Percentiles rank a stretch among this genome's conserved stretches.
phyloP scores from a whole-genome alignment of 192 early-diverging fungal species.

The Coemansia guatemalensis region DNA sequence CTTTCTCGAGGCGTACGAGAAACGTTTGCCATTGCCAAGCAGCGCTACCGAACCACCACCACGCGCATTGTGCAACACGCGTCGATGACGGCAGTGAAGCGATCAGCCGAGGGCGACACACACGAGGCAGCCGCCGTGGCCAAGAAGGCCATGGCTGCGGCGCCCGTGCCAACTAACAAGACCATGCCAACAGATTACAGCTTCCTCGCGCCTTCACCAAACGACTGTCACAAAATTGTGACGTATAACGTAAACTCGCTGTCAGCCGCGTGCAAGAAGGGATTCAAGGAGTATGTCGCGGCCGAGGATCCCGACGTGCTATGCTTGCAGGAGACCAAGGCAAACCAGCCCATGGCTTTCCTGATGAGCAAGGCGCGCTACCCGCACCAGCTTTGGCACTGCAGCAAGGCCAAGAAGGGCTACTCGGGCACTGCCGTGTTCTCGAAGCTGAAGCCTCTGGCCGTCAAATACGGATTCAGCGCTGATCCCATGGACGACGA shows the following conservation, averaged over 20 bases:
- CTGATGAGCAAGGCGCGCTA: constrained; percentile 62
- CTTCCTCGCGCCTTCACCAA: constrained; percentile 55
- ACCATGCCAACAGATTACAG: constrained; percentile 61
- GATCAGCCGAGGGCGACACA: constrained; percentile 12
- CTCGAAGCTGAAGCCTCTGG: constrained; percentile 73
- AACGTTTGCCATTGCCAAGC: no score
- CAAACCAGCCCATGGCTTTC: constrained; percentile 64
- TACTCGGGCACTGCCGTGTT: constrained; percentile 77
- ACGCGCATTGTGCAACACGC: constrained; percentile 5
- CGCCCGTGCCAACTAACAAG: constrained; percentile 58
- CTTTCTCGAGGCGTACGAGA: no score
- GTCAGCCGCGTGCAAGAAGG: constrained; percentile 74
- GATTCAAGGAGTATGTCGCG: constrained; percentile 68
- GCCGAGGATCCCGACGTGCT: constrained; percentile 81
- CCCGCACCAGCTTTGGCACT: constrained; percentile 70
- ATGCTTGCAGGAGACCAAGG: constrained; percentile 84
- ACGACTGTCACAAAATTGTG: constrained; percentile 62
- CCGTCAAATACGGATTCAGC: constrained; percentile 61
- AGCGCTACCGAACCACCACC: constrained; percentile 5
- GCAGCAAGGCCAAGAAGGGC: constrained; percentile 69
- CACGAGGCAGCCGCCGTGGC: neutral
- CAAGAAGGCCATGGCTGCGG: constrained; percentile 15
- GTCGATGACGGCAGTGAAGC: constrained; percentile 25
- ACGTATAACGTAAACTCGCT: constrained; percentile 82
- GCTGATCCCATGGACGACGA: constrained; percentile 56